A percentile compares a stretch with the other conserved stretches of the same genome.
phyloP scores from a whole-genome alignment of 805 yeast species.

The Teunomyces aglyptinius region DNA sequence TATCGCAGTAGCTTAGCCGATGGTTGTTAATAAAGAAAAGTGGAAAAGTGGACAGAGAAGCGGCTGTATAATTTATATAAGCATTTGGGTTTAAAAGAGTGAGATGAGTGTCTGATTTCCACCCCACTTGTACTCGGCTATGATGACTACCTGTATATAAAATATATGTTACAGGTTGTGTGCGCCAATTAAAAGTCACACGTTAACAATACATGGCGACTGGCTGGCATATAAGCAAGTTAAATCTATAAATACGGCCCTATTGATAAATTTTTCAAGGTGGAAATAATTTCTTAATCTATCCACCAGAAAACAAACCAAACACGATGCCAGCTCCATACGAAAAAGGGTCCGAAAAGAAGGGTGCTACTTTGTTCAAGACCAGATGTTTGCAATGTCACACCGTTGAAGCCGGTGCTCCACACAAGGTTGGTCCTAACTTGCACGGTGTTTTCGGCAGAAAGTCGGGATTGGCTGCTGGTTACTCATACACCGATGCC shows the following conservation, averaged over 20 bases:
- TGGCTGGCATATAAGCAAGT: conserved; percentile 6
- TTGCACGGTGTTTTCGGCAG: conserved; percentile 94
- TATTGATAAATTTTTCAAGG: background rate
- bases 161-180: background rate
- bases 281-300: background rate
- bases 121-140: too few species aligned
- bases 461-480: conserved; percentile 85
- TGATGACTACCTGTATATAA: conserved; percentile 1
- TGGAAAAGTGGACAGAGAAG: too few species aligned
- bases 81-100: too few species aligned
- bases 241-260: conserved; percentile 6
- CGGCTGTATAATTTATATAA: too few species aligned
- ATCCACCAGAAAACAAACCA: background rate
- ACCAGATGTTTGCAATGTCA: conserved; percentile 99
- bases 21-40: too few species aligned
- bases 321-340: conserved; percentile 41
- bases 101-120: background rate
- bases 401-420: conserved; percentile 93
- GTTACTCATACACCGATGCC: conserved; percentile 97
- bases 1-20: background rate
- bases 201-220: conserved; percentile 9
- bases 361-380: conserved; percentile 98
- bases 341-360: conserved; percentile 50
- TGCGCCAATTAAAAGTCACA: conserved; percentile 11
- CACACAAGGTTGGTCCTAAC: conserved; percentile 99